phyloP scores from a whole-genome alignment of 805 yeast species.

The Saccharomycopsis malanga region DNA sequence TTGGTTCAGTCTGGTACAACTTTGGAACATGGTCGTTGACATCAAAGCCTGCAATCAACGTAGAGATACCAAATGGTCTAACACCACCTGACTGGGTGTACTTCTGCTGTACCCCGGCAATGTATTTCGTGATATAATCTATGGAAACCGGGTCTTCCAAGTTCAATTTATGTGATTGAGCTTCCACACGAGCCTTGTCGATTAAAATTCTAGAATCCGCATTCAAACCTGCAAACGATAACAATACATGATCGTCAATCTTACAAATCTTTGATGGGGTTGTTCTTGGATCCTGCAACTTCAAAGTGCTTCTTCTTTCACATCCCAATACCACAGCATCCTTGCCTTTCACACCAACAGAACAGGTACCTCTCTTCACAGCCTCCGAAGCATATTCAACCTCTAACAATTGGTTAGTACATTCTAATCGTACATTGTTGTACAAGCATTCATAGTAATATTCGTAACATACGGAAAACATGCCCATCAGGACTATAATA shows the following conservation, averaged over 20 bases:
- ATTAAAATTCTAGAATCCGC: slow-evolving; percentile 97
- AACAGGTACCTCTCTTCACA: slow-evolving; percentile 96
- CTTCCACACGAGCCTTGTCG: slow-evolving; percentile 93
- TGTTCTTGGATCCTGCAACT: slow-evolving; percentile 92
- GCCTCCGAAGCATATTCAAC: slow-evolving; percentile 98
- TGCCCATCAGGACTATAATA: slow-evolving; percentile 86
- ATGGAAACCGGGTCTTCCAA: slow-evolving; percentile 89
- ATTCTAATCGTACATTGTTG: background rate
- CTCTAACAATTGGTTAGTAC: slow-evolving; percentile 34
- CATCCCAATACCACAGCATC: slow-evolving; percentile 90
- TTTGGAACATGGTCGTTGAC: slow-evolving; percentile 73
- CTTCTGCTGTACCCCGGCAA: slow-evolving; percentile 96
- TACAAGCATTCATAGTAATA: background rate
- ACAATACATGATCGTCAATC: slow-evolving; percentile 81
- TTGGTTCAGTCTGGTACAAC: slow-evolving; percentile 92
- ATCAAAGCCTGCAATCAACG: slow-evolving; percentile 93
- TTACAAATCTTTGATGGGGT: slow-evolving; percentile 92
- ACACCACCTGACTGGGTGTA: slow-evolving; percentile 99
- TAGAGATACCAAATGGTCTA: slow-evolving; percentile 94
- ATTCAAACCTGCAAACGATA: slow-evolving; percentile 94
- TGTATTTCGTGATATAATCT: slow-evolving; percentile 86
- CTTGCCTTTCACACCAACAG: slow-evolving; percentile 92
- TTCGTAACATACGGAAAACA: slow-evolving; percentile 66
- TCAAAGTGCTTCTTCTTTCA: slow-evolving; percentile 91
- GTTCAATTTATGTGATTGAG: slow-evolving; percentile 90